These are phyloP conservation scores for Epithemia pelagica DNA, from an alignment of 108 stramenopile species.

Conservation along the genomic window DNA sequence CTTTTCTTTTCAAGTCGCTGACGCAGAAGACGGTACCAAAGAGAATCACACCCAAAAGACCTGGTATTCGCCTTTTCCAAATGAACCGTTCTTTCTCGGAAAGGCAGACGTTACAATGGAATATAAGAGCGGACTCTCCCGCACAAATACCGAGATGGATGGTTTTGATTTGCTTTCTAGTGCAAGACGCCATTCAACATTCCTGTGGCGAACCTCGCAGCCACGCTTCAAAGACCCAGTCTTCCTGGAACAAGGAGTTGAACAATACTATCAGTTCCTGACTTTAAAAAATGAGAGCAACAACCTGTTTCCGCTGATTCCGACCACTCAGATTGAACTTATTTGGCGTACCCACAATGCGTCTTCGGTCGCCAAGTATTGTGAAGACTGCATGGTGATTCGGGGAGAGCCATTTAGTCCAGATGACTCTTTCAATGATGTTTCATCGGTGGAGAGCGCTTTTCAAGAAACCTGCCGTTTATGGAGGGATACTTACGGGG, in stretches of 20 bases:
- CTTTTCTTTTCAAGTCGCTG: conserved; percentile 4
- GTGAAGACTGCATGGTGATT: conserved; percentile 30
- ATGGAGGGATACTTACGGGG: conserved; percentile 36
- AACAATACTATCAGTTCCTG: conserved; percentile 18
- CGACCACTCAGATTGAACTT: conserved; percentile 57
- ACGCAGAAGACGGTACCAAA: not conserved
- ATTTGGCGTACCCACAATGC: conserved; percentile 63
- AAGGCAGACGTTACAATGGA: not conserved
- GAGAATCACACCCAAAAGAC: not conserved
- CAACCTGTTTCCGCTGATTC: conserved; percentile 16
- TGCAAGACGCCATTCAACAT: conserved; percentile 31
- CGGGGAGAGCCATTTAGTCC: conserved; percentile 31
- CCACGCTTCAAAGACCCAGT: conserved; percentile 15
- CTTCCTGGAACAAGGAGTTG: conserved; percentile 35
- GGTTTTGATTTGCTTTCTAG: conserved; percentile 34
- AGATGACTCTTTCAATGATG: conserved; percentile 50
- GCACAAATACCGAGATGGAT: not conserved
- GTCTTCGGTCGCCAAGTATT: conserved; percentile 18
- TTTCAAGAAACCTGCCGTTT: conserved; percentile 29
- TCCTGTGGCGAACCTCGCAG: conserved; percentile 50
- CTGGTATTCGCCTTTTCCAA: conserved; percentile 11
- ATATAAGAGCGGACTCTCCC: too few species aligned
- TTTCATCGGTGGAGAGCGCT: conserved; percentile 24
- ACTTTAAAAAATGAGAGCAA: not conserved
- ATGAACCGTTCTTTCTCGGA: conserved; percentile 20